These are phyloP conservation scores for Penicillium sp. DNA, from an alignment of 2,329 filamentous ascomycete species.

Conservation along the genomic window DNA sequence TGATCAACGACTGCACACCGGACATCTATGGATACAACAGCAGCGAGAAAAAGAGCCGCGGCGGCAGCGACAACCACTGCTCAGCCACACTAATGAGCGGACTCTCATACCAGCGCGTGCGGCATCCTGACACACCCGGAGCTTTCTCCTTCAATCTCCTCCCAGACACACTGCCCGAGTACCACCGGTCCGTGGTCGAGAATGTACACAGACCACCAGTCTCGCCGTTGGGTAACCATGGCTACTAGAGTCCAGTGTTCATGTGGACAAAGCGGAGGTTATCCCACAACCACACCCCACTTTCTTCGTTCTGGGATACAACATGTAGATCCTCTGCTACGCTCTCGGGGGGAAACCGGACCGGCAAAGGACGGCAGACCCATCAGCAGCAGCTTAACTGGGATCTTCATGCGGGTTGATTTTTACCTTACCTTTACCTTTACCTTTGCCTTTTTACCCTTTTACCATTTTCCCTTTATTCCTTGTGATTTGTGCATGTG, in stretches of 20 bases:
- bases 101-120: constrained; percentile 38
- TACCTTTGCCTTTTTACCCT: neutral
- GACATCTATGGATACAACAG: constrained; percentile 42
- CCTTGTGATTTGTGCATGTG: neutral
- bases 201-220: constrained; percentile 24
- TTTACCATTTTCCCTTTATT: neutral
- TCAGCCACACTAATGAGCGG: constrained; percentile 34
- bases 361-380: neutral
- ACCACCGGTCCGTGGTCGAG: constrained; percentile 15
- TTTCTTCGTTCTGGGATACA: neutral
- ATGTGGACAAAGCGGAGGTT: neutral
- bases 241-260: constrained; percentile 12
- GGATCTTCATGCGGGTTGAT: neutral
- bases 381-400: neutral
- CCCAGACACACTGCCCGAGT: constrained; percentile 21
- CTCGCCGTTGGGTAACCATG: constrained; percentile 23
- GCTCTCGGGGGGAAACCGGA: neutral
- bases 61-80: constrained; percentile 18
- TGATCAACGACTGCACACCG: constrained; percentile 30
- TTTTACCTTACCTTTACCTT: neutral
- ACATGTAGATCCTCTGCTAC: constrained; percentile 2
- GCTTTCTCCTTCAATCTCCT: constrained; percentile 18
- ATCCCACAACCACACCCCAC: constrained; percentile 4
- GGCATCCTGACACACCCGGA: constrained; percentile 16
- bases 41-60: constrained; percentile 27